Conservation (phyloP, 2,329 filamentous ascomycete genomes). For the Parasarocladium wereldwijsianum region DNA sequence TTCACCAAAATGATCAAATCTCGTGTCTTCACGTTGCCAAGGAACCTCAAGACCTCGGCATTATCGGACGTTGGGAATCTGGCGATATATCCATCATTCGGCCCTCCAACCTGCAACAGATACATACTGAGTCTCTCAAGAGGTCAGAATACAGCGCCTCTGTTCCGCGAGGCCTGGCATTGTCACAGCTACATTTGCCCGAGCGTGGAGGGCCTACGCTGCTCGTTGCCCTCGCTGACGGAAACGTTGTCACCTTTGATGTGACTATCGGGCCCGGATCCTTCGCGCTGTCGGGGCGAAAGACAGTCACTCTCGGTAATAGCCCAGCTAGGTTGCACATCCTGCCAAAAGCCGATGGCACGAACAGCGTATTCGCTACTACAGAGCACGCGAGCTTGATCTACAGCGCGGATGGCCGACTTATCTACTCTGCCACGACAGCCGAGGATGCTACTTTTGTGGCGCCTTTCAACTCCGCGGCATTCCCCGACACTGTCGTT, state of each 20-base stretch:
- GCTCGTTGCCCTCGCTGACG: constrained; percentile 84
- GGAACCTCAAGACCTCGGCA: constrained; percentile 41
- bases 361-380: constrained; percentile 78
- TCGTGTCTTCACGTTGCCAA: constrained; percentile 66
- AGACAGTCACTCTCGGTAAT: constrained; percentile 73
- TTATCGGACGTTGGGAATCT: constrained; percentile 81
- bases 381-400: constrained; percentile 92
- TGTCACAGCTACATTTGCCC: constrained; percentile 62
- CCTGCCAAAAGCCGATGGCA: constrained; percentile 50
- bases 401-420: constrained; percentile 73
- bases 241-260: constrained; percentile 68
- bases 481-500: constrained; percentile 67
- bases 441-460: constrained; percentile 73
- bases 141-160: constrained; percentile 52
- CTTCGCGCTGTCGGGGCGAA: constrained; percentile 55
- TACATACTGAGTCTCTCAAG: constrained; percentile 49
- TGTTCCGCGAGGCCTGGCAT: constrained; percentile 66
- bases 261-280: constrained; percentile 42
- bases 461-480: constrained; percentile 67
- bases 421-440: constrained; percentile 88
- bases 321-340: constrained; percentile 71
- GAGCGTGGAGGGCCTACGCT: constrained; percentile 50
- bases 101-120: constrained; percentile 47
- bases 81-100: constrained; percentile 64
- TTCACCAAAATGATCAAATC: constrained; percentile 58